A percentile compares a stretch with the other conserved stretches of the same genome.
These are phyloP conservation scores for Phaffia rhodozyma DNA, from an alignment of 1,284 basidiomycete genomes.

Conservation along the genomic window DNA sequence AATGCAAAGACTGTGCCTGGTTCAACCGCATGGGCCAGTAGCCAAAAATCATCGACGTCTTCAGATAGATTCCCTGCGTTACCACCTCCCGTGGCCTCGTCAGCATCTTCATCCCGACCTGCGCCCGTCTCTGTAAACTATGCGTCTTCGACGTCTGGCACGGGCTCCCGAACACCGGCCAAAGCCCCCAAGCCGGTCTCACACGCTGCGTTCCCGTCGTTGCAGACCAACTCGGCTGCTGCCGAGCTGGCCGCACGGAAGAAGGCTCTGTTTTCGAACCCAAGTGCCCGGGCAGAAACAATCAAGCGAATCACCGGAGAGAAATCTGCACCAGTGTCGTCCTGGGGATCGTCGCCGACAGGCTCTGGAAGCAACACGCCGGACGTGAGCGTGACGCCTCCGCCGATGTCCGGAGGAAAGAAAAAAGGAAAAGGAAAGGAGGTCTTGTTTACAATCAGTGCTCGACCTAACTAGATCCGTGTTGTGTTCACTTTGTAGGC, in stretches of 20 bases:
- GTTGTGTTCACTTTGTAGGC: no score
- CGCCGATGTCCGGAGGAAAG: constrained; percentile 24
- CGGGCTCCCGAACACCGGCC: constrained; percentile 20
- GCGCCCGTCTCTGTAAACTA: constrained; percentile 28
- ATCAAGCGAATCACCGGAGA: constrained; percentile 58
- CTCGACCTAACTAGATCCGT: constrained; percentile 21
- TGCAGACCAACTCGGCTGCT: constrained; percentile 41
- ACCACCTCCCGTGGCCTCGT: constrained; percentile 20
- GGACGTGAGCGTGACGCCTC: constrained; percentile 8
- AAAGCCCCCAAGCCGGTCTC: constrained; percentile 35
- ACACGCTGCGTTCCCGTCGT: constrained; percentile 54
- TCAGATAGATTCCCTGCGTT: constrained; percentile 34
- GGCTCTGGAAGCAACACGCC: constrained; percentile 17
- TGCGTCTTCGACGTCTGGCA: constrained; percentile 16
- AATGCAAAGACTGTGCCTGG: constrained; percentile 18
- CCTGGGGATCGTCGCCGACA: constrained; percentile 20
- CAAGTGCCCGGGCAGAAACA: constrained; percentile 50
- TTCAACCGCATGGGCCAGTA: constrained; percentile 32
- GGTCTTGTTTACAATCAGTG: constrained; percentile 52
- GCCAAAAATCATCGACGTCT: constrained; percentile 28
- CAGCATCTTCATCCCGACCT: constrained; percentile 25
- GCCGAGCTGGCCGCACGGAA: constrained; percentile 31
- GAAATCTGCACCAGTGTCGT: constrained; percentile 25
- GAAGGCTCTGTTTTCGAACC: constrained; percentile 38
- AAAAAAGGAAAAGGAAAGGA: constrained; percentile 64